These are phyloP conservation scores for Massarina eburnea DNA, from an alignment of 2,329 filamentous ascomycete genomes.

Conservation along the genomic window DNA sequence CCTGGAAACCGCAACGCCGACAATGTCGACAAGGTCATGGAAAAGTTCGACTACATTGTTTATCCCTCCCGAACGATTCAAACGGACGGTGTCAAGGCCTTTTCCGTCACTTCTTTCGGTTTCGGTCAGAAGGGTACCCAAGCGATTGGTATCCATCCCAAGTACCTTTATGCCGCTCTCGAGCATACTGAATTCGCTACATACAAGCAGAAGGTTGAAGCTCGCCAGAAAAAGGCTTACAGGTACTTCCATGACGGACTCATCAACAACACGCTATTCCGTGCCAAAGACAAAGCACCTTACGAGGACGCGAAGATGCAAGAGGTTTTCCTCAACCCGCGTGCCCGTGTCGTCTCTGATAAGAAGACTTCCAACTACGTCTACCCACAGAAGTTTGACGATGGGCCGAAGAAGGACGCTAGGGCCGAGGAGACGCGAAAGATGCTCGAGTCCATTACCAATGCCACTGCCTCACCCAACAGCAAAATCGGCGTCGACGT, in stretches of 20 bases:
- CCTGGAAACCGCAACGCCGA: conserved; percentile 98
- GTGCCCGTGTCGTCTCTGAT: conserved; percentile 80
- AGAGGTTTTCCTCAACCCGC: conserved; percentile 89
- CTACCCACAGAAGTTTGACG: conserved; percentile 59
- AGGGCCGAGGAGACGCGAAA: conserved; percentile 66
- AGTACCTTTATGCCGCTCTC: conserved; percentile 92
- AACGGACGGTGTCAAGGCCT: conserved; percentile 97
- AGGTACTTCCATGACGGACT: conserved; percentile 97
- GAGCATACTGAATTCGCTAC: conserved; percentile 78
- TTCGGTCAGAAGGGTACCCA: conserved; percentile 99
- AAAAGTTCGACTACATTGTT: conserved; percentile 96
- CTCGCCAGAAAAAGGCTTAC: conserved; percentile 97
- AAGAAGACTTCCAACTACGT: conserved; percentile 81
- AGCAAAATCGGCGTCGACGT: conserved; percentile 93
- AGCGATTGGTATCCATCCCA: conserved; percentile 94
- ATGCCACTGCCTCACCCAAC: conserved; percentile 57
- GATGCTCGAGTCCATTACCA: conserved; percentile 76
- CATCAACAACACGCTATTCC: conserved; percentile 97
- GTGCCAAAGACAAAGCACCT: conserved; percentile 87
- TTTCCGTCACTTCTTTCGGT: conserved; percentile 97
- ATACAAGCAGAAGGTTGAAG: conserved; percentile 86
- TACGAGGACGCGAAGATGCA: conserved; percentile 87
- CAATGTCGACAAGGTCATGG: conserved; percentile 94
- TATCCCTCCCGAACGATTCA: conserved; percentile 95
- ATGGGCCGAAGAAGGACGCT: conserved; percentile 64